Base-by-base conservation (phyloP, 352 stramenopile genomes). In the Saprolegnia diclina region DNA sequence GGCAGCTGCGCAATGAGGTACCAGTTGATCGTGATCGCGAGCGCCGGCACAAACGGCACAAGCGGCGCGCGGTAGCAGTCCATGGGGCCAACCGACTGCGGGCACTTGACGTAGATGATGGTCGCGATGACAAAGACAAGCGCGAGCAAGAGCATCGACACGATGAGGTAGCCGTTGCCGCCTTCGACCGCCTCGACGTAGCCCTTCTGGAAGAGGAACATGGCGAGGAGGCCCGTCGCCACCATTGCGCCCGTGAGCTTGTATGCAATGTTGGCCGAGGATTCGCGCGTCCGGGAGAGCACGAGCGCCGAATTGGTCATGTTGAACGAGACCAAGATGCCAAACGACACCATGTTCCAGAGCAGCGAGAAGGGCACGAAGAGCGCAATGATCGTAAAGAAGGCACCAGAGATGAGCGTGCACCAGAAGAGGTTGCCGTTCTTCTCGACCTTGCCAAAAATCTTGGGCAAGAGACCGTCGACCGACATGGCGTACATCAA, bases 21-120 rank as follows among this genome's bases (percentile, higher is more conserved):
- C 87, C 87, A 94, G 75, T 94, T 94, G 76, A 94, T 90, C 63
- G 91, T 92, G 70, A 94, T 92, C 5, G 86, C 84, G 0, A 94
- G 40, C 42, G 82, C 91, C 21, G 84, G 86, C 21, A 83, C 64
- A 50, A 90, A 92, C 38, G 86, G 86, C 46, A 92, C 86, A 40
- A 89, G 68, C 40, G 86, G 86, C 4, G 83, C 78, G 32, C 74
- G 65, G 70, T 87, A 92, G 69, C 79, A 81, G 1, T 77, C 73
- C 4, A 74, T 56, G 9, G 74, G 72, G 42, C 78, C 81, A 7
- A 71, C 32, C n/a, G 85, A 78, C 63, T 89, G 79, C 9, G 78
- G 78, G 52, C 79, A 90, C 76, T 83, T 88, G 78, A 89, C 57
- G 46, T 72, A 74, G 65, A 89, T 71, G 22, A 55, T 72, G 19